Evolutionary conservation across 352 stramenopile genomes (phyloP).

Genomic region (Globisporangium abappressorium): DNA sequence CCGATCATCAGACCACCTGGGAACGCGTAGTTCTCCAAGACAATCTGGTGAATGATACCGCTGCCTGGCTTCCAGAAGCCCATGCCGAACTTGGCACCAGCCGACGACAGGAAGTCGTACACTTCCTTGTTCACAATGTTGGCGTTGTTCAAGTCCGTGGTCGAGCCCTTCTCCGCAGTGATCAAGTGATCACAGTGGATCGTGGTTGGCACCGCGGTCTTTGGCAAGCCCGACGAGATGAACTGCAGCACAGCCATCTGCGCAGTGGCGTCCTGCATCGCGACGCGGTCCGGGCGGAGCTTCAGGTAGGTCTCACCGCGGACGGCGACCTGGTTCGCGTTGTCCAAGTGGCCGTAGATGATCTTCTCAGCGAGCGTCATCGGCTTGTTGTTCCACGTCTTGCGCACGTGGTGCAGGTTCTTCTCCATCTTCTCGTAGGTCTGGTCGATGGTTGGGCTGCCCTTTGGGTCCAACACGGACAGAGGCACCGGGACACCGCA

Average conservation of each 20-base stretch:
- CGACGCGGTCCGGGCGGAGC: slow-evolving; percentile 90
- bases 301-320: slow-evolving; percentile 92
- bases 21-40: slow-evolving; percentile 95
- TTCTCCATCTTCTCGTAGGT: slow-evolving; percentile 92
- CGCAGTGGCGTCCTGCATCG: slow-evolving; percentile 93
- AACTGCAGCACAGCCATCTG: slow-evolving; percentile 96
- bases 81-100: slow-evolving; percentile 92
- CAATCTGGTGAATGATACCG: slow-evolving; percentile 94
- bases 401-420: slow-evolving; percentile 87
- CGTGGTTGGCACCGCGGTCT: slow-evolving; percentile 90
- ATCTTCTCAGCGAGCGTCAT: slow-evolving; percentile 94
- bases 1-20: slow-evolving; percentile 94
- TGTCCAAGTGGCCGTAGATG: slow-evolving; percentile 93
- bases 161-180: slow-evolving; percentile 90
- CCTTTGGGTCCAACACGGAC: slow-evolving; percentile 88
- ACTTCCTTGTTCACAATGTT: slow-evolving; percentile 91
- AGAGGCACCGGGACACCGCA: slow-evolving; percentile 77
- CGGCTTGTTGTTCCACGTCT: slow-evolving; percentile 86
- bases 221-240: slow-evolving; percentile 92
- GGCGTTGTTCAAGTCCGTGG: slow-evolving; percentile 82
- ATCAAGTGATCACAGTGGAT: slow-evolving; percentile 96
- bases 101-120: slow-evolving; percentile 92
- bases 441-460: slow-evolving; percentile 91
- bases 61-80: slow-evolving; percentile 93
- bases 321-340: slow-evolving; percentile 76